Conservation (phyloP, 805 yeast genomes). For the Wickerhamomyces ciferrii region DNA sequence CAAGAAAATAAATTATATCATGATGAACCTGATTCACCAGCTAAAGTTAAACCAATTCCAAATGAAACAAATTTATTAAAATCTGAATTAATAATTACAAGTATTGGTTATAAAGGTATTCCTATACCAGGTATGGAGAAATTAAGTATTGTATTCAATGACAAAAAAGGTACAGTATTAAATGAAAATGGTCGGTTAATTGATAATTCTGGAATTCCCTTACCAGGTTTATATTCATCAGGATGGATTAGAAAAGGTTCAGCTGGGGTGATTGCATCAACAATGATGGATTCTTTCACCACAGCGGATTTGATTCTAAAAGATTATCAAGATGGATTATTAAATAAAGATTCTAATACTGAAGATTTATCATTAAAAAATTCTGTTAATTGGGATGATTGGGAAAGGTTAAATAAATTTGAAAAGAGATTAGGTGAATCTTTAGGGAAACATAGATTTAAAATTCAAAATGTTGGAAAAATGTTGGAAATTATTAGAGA, state of each 20-base stretch:
- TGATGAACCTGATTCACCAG: conserved; percentile 24
- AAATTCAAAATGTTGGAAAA: conserved; percentile 40
- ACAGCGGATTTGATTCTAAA: conserved; percentile 62
- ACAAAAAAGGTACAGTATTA: conserved; percentile 35
- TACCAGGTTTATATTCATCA: conserved; percentile 61
- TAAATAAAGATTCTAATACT: conserved; percentile 23
- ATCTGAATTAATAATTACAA: conserved; percentile 67
- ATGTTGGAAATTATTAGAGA: conserved; percentile 38
- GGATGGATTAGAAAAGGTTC: conserved; percentile 94
- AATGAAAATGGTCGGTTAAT: conserved; percentile 42
- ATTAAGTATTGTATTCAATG: conserved; percentile 43
- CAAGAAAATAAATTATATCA: conserved; percentile 38
- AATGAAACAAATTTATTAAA: conserved; percentile 24
- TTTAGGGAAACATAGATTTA: conserved; percentile 51
- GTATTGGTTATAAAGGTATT: conserved; percentile 78
- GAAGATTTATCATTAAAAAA: conserved; percentile 16
- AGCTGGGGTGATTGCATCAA: conserved; percentile 84
- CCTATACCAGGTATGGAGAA: conserved; percentile 50
- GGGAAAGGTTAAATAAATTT: conserved; percentile 51
- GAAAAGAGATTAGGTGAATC: conserved; percentile 47
- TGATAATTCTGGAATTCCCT: conserved; percentile 15
- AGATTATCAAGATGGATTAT: conserved; percentile 39
- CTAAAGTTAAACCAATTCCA: conserved; percentile 20
- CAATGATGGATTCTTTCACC: conserved; percentile 78
- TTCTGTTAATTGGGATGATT: conserved; percentile 57